phyloP scores from a whole-genome alignment of 345 rosid species.

The Syzygium aqueum region DNA sequence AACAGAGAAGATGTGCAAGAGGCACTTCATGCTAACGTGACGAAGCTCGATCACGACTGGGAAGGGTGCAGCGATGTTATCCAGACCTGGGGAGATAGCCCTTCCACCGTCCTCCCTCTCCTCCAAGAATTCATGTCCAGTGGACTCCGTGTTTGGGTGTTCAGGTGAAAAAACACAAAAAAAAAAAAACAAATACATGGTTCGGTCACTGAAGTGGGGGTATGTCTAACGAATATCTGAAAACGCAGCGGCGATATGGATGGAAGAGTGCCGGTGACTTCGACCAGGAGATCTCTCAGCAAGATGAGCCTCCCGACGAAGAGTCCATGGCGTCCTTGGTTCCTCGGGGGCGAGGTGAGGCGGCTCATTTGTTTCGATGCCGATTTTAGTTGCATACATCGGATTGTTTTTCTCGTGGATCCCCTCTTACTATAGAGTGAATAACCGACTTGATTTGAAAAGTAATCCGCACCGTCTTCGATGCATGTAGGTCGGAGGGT shows the following conservation, averaged over 20 bases:
- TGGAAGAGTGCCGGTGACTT: slow-evolving; percentile 81
- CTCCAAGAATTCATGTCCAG: slow-evolving; percentile 36
- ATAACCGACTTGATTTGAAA: neutral
- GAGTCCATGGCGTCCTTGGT: slow-evolving; percentile 86
- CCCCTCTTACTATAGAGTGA: neutral
- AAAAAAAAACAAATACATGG: neutral
- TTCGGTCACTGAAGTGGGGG: neutral
- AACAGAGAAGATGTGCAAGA: slow-evolving; percentile 68
- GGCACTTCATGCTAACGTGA: slow-evolving; percentile 78
- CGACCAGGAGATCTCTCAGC: slow-evolving; percentile 63
- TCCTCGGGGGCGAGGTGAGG: slow-evolving; percentile 45
- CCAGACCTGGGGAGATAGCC: slow-evolving; percentile 45
- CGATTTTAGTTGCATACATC: slow-evolving; percentile 6
- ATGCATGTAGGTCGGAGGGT: slow-evolving; percentile 59
- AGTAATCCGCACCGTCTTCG: neutral
- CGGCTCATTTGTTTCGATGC: neutral
- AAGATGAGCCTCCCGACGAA: slow-evolving; percentile 42
- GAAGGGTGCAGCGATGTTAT: slow-evolving; percentile 54
- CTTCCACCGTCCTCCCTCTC: slow-evolving; percentile 60
- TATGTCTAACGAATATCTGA: neutral
- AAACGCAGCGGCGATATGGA: slow-evolving; percentile 75
- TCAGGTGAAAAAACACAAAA: slow-evolving; percentile 24
- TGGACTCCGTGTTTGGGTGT: slow-evolving; percentile 68
- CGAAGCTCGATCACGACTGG: slow-evolving; percentile 65
- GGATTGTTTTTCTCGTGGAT: neutral